Conservation (phyloP, 768 basidiomycete species). For the Lactarius pseudohatsudake region DNA sequence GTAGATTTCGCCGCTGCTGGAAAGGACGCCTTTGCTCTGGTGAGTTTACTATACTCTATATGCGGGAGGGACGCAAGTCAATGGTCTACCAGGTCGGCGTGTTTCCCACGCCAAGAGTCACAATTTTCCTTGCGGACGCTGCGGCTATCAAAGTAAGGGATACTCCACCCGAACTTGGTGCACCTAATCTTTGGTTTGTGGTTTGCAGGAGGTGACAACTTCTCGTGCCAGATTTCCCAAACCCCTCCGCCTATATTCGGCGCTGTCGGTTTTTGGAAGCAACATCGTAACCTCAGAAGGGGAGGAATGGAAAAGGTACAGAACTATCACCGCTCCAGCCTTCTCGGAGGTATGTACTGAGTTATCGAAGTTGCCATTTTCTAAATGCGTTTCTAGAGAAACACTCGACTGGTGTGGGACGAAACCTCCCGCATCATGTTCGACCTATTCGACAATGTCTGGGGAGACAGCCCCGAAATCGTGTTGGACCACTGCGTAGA, state of each 20-base stretch:
- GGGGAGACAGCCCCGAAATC: slow-evolving; percentile 45
- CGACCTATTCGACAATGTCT: slow-evolving; percentile 43
- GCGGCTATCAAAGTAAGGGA: slow-evolving; percentile 22
- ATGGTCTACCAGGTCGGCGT: slow-evolving; percentile 2
- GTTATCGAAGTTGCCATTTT: neutral
- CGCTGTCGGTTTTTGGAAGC: slow-evolving; percentile 51
- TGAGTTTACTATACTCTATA: neutral
- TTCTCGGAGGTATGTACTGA: slow-evolving; percentile 53
- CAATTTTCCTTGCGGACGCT: slow-evolving; percentile 20
- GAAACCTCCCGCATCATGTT: slow-evolving; percentile 37
- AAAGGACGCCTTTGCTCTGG: slow-evolving; percentile 11
- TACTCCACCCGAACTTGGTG: no score
- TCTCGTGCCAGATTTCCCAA: slow-evolving; percentile 58
- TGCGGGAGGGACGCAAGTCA: neutral
- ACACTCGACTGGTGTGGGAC: slow-evolving; percentile 43
- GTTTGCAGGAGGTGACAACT: slow-evolving; percentile 49
- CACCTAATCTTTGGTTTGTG: neutral
- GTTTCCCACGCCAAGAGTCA: neutral
- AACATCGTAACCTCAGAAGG: slow-evolving; percentile 69
- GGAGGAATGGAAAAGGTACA: slow-evolving; percentile 63
- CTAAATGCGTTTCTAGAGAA: slow-evolving; percentile 30
- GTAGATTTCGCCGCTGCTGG: slow-evolving; percentile 21
- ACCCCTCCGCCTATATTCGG: slow-evolving; percentile 46
- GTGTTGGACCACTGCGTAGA: slow-evolving; percentile 48
- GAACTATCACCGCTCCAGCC: slow-evolving; percentile 62